phyloP scores from a whole-genome alignment of 495 filamentous ascomycete species.

The Lepraria neglecta region DNA sequence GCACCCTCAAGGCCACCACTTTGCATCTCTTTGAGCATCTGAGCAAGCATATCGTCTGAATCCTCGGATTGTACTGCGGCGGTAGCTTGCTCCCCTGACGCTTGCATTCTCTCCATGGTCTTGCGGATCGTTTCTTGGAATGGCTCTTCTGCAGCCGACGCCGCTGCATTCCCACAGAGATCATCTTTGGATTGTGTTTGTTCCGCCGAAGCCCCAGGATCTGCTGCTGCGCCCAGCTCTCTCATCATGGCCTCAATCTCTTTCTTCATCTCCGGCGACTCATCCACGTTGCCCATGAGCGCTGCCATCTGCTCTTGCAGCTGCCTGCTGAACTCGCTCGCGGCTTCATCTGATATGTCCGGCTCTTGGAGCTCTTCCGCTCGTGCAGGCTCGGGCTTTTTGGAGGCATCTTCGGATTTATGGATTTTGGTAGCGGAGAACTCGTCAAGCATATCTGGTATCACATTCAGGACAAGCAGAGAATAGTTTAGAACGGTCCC shows the following conservation, averaged over 20 bases:
- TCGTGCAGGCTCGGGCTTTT: conserved; percentile 28
- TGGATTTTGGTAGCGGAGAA: conserved; percentile 55
- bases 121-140: conserved; percentile 87
- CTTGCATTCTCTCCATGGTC: conserved; percentile 92
- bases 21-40: conserved; percentile 80
- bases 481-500: background rate
- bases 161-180: conserved; percentile 4
- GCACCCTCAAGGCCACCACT: conserved; percentile 54
- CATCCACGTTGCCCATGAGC: conserved; percentile 60
- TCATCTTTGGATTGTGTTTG: conserved; percentile 10
- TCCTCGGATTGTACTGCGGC: conserved; percentile 64
- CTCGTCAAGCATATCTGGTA: conserved; percentile 80
- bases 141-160: conserved; percentile 40
- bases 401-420: conserved; percentile 20
- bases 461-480: conserved; percentile 13
- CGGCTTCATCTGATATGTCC: conserved; percentile 7
- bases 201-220: conserved; percentile 26
- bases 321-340: conserved; percentile 70
- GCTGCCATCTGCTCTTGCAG: conserved; percentile 77
- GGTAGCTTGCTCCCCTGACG: conserved; percentile 72
- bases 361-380: conserved; percentile 45
- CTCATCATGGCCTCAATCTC: conserved; percentile 83
- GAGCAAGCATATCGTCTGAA: conserved; percentile 71
- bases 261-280: conserved; percentile 71
- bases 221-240: conserved; percentile 54